A percentile compares a stretch with the other conserved stretches of the same genome.
Evolutionary conservation across 805 yeast species (phyloP).

Genomic region (Metahyphopichia silvanorum): DNA sequence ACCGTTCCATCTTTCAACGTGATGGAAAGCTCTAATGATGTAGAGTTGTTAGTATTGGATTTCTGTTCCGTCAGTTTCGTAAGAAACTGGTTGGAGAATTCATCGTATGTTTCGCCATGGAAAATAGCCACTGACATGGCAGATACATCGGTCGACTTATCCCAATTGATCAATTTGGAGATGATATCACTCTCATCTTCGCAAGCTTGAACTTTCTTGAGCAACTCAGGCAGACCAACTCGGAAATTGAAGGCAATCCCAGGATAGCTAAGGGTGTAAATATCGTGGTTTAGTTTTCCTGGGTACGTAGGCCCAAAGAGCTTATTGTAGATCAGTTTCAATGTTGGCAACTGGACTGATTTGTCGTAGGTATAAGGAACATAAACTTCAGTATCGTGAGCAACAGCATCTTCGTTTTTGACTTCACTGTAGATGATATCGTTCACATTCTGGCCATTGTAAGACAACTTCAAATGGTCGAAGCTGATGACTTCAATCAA

Average conservation of each 20-base stretch:
- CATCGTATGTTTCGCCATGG: conserved; percentile 34
- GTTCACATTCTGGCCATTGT: conserved; percentile 31
- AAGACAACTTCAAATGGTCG: conserved; percentile 18
- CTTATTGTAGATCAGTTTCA: conserved; percentile 50
- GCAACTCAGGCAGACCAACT: conserved; percentile 16
- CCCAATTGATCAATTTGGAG: conserved; percentile 31
- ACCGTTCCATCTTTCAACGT: conserved; percentile 17
- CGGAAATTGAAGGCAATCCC: conserved; percentile 53
- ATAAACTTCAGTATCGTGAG: conserved; percentile 1
- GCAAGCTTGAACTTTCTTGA: conserved; percentile 5
- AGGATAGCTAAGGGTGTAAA: conserved; percentile 50
- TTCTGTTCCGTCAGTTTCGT: not conserved
- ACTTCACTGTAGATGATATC: conserved; percentile 14
- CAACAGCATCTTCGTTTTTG: not conserved
- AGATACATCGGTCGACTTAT: conserved; percentile 24
- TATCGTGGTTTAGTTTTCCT: conserved; percentile 33
- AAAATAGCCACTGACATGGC: conserved; percentile 40
- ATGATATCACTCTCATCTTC: conserved; percentile 19
- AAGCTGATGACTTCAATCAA: conserved; percentile 28
- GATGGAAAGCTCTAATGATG: conserved; percentile 3
- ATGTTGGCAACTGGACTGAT: conserved; percentile 15
- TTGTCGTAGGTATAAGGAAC: conserved; percentile 2
- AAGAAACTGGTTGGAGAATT: conserved; percentile 10
- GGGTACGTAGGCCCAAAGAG: conserved; percentile 64
- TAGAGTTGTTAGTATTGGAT: conserved; percentile 3